phyloP scores from a whole-genome alignment of 768 basidiomycete genomes.

The Serendipita sp. region DNA sequence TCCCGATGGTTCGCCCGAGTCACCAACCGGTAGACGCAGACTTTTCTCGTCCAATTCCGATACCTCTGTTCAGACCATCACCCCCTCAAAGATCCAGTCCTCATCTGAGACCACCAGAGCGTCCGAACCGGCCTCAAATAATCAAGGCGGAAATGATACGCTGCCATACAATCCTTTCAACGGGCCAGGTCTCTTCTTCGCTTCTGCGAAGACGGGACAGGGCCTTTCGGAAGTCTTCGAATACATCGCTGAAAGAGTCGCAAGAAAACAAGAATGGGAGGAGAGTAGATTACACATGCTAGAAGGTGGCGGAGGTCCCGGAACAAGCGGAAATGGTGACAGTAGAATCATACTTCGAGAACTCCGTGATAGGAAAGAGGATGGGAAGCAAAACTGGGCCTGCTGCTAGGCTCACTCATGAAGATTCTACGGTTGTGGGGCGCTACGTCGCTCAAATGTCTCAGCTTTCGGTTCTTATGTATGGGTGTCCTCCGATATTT shows the following conservation, averaged over 20 bases:
- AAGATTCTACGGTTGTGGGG: background rate
- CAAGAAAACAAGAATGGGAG: constrained; percentile 49
- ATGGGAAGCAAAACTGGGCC: background rate
- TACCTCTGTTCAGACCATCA: background rate
- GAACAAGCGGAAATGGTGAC: background rate
- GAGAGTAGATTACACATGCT: constrained; percentile 22
- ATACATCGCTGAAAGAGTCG: constrained; percentile 52
- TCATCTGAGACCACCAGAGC: background rate
- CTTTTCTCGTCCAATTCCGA: constrained; percentile 1
- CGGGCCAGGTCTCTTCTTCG: constrained; percentile 56
- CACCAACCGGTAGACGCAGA: background rate
- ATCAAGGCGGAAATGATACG: constrained; percentile 14
- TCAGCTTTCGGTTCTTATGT: background rate
- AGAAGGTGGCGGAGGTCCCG: constrained; percentile 4
- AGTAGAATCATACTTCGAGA: constrained; percentile 1
- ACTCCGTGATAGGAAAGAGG: background rate
- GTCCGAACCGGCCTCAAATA: background rate
- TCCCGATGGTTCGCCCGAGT: background rate
- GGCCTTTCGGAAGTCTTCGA: constrained; percentile 62
- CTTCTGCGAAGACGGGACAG: constrained; percentile 64
- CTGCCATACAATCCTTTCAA: constrained; percentile 24
- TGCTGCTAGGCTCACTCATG: background rate
- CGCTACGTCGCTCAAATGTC: too few relatives aligned
- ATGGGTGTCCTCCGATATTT: background rate
- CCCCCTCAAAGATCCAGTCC: background rate